Evolutionary conservation across 768 basidiomycete genomes (phyloP), one percentile per base, ranked within the genome.

Genomic region (Rhizopogon vulgaris): DNA sequence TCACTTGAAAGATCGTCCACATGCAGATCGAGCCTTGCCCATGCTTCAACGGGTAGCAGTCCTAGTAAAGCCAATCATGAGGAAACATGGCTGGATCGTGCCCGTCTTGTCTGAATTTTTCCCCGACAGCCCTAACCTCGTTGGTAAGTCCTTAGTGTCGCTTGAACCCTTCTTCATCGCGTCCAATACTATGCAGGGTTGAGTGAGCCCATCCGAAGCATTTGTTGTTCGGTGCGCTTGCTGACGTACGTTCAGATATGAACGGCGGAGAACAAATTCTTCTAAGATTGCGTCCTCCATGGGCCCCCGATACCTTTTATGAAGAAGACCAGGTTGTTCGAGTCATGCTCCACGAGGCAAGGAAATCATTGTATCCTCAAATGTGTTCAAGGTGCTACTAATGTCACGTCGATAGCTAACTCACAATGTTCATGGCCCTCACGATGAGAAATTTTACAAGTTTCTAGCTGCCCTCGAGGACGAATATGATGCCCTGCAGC

Each of bases 41-140:
- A 72, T 88, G 63, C 75, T 94, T 36, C 78, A 86, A 58, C 77
- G 77, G 55, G 75, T 90, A 28, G 84, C 86, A 0, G 83, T 84
- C 1, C 75, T 90, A 45, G 91, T 95, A 46, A 94, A 94, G 66
- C 94, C 94, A 6, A 92, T 97, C 57, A 96, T 96, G 94, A 75
- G 84, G 52, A 90, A 85, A 58, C 85, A 85, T 58, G 70, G 70
- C 4, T 97, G 94, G 94, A 74, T 78, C 25, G 73, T 92, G 25
- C 86, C 88, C 25, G 75, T 82, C 1, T 79, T 91, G n/a, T 72
- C 83, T n/a, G 90, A 95, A 67, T 93, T 94, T 75, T 91, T 88
- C 59, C 92, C 92, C 4, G 79, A 83, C 9, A 79, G 79, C 48
- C 77, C 83, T 0, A 82, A 75, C 62, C 71, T 95, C 17, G 70